These are phyloP conservation scores for Colletotrichum somersetense DNA, from an alignment of 2,329 filamentous ascomycete species.

Conservation along the genomic window DNA sequence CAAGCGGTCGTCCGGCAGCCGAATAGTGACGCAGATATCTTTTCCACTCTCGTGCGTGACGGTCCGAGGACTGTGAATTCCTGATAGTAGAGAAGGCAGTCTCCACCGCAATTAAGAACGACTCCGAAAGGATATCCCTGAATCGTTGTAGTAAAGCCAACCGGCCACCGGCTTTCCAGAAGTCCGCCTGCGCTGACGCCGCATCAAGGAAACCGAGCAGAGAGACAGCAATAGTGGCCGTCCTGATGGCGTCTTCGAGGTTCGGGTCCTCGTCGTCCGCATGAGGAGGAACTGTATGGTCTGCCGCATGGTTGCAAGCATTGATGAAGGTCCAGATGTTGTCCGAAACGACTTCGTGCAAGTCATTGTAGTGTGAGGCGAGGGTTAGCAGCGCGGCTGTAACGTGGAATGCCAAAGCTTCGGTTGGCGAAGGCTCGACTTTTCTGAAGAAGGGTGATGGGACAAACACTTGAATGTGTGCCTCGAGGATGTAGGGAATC, in stretches of 20 bases:
- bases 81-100: constrained; percentile 91
- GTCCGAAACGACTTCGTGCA: constrained; percentile 75
- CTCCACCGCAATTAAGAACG: constrained; percentile 88
- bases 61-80: constrained; percentile 77
- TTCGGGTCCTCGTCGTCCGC: constrained; percentile 69
- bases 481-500: constrained; percentile 86
- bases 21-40: constrained; percentile 87
- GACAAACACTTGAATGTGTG: constrained; percentile 81
- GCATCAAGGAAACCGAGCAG: constrained; percentile 93
- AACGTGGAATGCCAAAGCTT: constrained; percentile 83
- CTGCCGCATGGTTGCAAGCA: constrained; percentile 74
- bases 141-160: constrained; percentile 79
- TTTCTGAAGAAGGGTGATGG: constrained; percentile 85
- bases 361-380: constrained; percentile 76
- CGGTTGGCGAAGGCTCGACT: constrained; percentile 89
- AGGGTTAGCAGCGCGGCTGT: constrained; percentile 85
- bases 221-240: constrained; percentile 83
- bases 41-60: constrained; percentile 85
- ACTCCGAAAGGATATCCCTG: constrained; percentile 81
- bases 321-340: constrained; percentile 80
- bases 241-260: constrained; percentile 74
- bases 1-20: constrained; percentile 81
- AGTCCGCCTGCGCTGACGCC: constrained; percentile 79
- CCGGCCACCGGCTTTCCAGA: constrained; percentile 84
- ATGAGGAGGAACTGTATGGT: constrained; percentile 65